Base-by-base conservation (phyloP, 2,329 filamentous ascomycete species). In the Talaromyces sp. region DNA sequence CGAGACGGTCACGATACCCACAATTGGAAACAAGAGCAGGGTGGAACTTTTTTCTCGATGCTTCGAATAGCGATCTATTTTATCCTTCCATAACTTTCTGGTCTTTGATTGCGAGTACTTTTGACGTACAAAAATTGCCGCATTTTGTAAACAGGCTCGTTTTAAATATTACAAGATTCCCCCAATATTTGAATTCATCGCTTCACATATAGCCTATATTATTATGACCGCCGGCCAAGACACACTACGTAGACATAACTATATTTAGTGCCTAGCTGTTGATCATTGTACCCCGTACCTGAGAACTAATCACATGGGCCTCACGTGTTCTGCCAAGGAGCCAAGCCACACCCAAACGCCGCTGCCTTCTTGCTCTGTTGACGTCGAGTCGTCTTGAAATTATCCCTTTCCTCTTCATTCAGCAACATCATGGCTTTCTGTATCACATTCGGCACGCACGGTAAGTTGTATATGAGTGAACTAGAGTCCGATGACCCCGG, bases 381-480 rank as follows among this genome's bases (percentile, higher is more conserved):
- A 51, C 22, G 33, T 41, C 33, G 36, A 16, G 20, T 51, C 47
- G 9, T 41, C 47, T 35, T 8, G 11, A 22, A 32, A 56, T 39
- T 19, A 44, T 54, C 40, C 29, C 37, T 49, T 43, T 33, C 41
- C 47, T 39, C 46, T 51, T 39, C 49, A 44, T 47, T 44, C 29
- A 37, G 17, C 17, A 14, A 13, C 51, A 65, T 22, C 49, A 75
- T 75, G 73, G 73, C 73, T 20, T 68, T 75, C 53, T 75, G 73
- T 61, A 75, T 75, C 56, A 75, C 73, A 6, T 75, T 75, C 50
- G 73, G 73, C 54, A 73, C 69, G 13, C 68, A 75, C 49, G 72
- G 73, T 75, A 65, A 57, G 69, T 54, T 19, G 11, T 8, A n/a
- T 24, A 2, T 36, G 3, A 39, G 36, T n/a, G 13, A n/a, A 17